Evolutionary conservation across 2,329 filamentous ascomycete species (phyloP), one percentile per base, ranked within the genome.

Genomic region (Orbilia blumenaviensis): DNA sequence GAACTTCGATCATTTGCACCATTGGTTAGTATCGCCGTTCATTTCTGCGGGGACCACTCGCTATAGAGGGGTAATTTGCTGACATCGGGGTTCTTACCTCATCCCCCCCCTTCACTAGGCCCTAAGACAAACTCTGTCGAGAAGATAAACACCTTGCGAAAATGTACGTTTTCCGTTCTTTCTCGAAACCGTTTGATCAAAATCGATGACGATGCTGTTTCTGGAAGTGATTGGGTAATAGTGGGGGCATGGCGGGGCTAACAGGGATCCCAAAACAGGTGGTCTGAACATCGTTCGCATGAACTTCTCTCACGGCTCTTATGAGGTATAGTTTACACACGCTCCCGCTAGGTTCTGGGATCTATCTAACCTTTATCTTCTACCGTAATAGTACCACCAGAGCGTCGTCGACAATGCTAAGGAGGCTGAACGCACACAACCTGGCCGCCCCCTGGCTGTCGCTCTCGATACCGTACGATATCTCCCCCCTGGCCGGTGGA

Each of bases 211-310:
- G 38, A 42, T 32, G 42, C 32, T 34, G 8, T 10, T 34, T 34
- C 12, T 60, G 60, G 67, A 52, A 36, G 25, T 32, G 23, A 14
- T 58, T 50, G 29, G 32, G 56, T 54, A 34, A 56, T 56, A 42
- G 56, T 62, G 62, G 71, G 71, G 71, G 71, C 54, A 62, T 68
- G 63, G 61, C 27, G 71, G 58, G 62, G 63, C 63, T 42, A 46
- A 54, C 44, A 50, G n/a, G 58, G 73, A 78, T 67, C 80, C 79
- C 74, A 77, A 56, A 44, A 58, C 81, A 86, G 91, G 91, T 79
- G 95, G 95, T 85, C 90, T 98, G 82, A 98, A 98, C 86, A 93
- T 99, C 80, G 95, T 98, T 81, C 94, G 95, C 86, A 99, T 99
- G 95, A 99, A 99, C 91, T 98, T 98, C 84, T 97, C 92, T 79